Base-by-base conservation (phyloP, 2,329 filamentous ascomycete species). In the Sporothrix phasma region DNA sequence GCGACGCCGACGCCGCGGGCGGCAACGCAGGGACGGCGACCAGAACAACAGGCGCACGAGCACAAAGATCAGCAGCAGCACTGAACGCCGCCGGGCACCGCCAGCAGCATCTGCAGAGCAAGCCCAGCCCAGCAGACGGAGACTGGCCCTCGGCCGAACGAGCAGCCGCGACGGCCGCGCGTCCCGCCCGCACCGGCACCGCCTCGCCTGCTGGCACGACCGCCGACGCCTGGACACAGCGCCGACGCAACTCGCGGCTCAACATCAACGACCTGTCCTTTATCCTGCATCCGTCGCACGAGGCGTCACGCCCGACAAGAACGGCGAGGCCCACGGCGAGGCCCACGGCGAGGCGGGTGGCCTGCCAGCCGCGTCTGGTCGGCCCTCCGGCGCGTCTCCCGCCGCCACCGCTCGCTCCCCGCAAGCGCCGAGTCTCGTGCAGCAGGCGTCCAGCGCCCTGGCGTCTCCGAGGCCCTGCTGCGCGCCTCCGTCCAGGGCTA, bases 241-340 rank as follows among this genome's bases (percentile, higher is more conserved):
- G 61, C 6, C 61, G 61, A 3, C 61, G 61, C 24, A 63, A 63
- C 39, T 56, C 61, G 11, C 39, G 51, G 0, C 49, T 63, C 24
- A 56, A 63, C 61, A 63, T 63, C 5, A 63, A 56, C 24, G 49
- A 63, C 5, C 39, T 63, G 24, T 54, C 61, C 5, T 63, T 63
- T 39, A 63, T 63, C 29, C 39, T 63, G 61, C 61, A 63, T n/a
- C 61, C 61, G 0, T 47, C 61, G 6, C 61, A 63, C n/a, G 61
- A 63, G 2, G 61, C 61, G 3, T 63, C 61, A 63, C 61, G 24
- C 61, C 61, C 5, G 61, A 63, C 3, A 58, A 58, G 19, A 41
- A 31, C 1, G 15, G 15, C 13, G 34, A 41, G 4, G 37, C 29
- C n/a, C 17, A 24, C 5, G 51, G 51, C 6, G n/a, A 19, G 10